Evolutionary conservation across 768 basidiomycete genomes (phyloP).

Genomic region (Suillus variegatus): DNA sequence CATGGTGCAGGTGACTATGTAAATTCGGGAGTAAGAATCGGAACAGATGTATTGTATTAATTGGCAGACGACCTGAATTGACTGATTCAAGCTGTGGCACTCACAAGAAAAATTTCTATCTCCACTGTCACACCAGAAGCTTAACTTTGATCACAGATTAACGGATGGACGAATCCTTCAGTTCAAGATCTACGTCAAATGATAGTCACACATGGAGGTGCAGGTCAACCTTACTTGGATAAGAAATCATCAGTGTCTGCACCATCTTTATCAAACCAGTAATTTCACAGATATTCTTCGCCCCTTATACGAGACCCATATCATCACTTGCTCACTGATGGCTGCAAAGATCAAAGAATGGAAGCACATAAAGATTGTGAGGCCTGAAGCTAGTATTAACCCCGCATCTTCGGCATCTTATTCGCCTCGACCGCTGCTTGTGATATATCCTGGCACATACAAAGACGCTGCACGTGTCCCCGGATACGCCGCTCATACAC

Average conservation of each 20-base stretch:
- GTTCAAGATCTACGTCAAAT: conserved; percentile 81
- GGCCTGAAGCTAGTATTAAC: conserved; percentile 42
- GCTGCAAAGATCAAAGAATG: conserved; percentile 89
- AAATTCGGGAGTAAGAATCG: too few species aligned
- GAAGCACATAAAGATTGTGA: conserved; percentile 85
- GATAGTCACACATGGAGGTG: conserved; percentile 75
- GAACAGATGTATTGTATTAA: too few species aligned
- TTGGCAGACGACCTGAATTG: too few species aligned
- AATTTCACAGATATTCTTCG: conserved; percentile 4
- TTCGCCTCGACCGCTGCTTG: conserved; percentile 29
- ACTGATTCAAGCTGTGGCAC: conserved; percentile 1
- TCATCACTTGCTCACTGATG: conserved; percentile 89
- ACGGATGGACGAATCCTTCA: conserved; percentile 87
- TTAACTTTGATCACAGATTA: conserved; percentile 54
- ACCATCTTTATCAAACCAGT: conserved; percentile 15
- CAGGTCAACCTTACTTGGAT: conserved; percentile 77
- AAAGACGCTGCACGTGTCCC: conserved; percentile 52
- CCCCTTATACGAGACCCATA: conserved; percentile 65
- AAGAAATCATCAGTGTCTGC: conserved; percentile 72
- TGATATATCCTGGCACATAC: conserved; percentile 43
- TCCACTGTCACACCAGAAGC: neutral
- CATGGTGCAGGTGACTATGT: too few species aligned
- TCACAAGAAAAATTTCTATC: conserved; percentile 45
- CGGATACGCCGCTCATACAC: conserved; percentile 63
- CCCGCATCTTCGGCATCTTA: conserved; percentile 8